A percentile compares a stretch with the other conserved stretches of the same genome.
phyloP scores from a whole-genome alignment of 2,329 filamentous ascomycete genomes.

The Claviceps arundinis region DNA sequence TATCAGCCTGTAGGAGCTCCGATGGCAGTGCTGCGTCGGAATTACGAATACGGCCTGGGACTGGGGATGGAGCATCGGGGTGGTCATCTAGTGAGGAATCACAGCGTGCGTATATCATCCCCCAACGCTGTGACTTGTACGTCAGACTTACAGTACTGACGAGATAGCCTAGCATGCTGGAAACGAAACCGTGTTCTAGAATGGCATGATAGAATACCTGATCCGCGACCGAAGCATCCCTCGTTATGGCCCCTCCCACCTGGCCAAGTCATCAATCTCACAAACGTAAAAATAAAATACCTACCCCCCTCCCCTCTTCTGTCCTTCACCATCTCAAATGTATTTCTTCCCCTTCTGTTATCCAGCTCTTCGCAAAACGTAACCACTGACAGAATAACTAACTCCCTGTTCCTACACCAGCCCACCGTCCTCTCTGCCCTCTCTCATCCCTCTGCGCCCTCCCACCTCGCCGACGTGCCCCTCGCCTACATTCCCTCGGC shows the following conservation, averaged over 20 bases:
- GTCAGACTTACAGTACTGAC: too few species aligned
- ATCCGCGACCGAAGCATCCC: not conserved
- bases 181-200: not conserved
- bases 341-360: too few species aligned
- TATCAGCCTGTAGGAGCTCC: rapidly evolving
- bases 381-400: not conserved
- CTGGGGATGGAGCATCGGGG: not conserved
- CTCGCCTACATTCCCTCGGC: constrained; percentile 7
- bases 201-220: not conserved
- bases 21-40: not conserved
- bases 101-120: not conserved
- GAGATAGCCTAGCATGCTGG: not conserved
- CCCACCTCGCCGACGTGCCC: constrained; percentile 10
- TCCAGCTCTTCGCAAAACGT: too few species aligned
- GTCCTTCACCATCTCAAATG: not conserved
- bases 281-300: constrained; percentile 9
- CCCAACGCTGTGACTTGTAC: not conserved
- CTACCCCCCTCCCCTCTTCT: not conserved
- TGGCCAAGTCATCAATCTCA: constrained; percentile 2
- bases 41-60: not conserved
- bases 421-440: constrained; percentile 12
- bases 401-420: constrained; percentile 6
- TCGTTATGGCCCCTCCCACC: not conserved
- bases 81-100: not conserved
- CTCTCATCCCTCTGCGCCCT: constrained; percentile 8